A percentile compares a stretch with the other conserved stretches of the same genome.
Conservation (phyloP, 2,329 filamentous ascomycete genomes). For the Emericellopsis atlantica region DNA sequence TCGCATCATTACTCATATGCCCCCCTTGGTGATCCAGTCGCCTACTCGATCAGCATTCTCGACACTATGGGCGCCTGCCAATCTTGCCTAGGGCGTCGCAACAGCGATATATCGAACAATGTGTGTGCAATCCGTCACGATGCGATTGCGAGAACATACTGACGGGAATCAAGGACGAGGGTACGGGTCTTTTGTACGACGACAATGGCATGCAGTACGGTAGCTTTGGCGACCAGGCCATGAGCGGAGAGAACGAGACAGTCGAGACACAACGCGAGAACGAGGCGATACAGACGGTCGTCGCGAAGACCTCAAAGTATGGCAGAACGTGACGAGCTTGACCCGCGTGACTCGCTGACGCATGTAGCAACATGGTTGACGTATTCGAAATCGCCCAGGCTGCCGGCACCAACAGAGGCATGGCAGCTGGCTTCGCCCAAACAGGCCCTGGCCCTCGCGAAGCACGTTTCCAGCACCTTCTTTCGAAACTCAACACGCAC, state of each 20-base stretch:
- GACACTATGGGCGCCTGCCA: constrained; percentile 45
- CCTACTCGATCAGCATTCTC: background rate
- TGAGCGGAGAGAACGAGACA: constrained; percentile 43
- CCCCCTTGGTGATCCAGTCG: too few relatives aligned
- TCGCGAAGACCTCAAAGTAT: constrained; percentile 53
- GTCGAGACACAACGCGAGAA: constrained; percentile 51
- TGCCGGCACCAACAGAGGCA: constrained; percentile 10
- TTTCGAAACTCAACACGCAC: constrained; percentile 44
- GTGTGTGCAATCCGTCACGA: constrained; percentile 19
- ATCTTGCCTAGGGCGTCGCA: constrained; percentile 43
- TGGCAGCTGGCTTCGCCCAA: constrained; percentile 28
- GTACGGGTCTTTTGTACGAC: constrained; percentile 46
- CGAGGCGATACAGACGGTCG: constrained; percentile 51
- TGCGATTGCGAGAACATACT: constrained; percentile 3
- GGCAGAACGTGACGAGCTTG: constrained; percentile 7
- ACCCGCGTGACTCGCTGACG: constrained; percentile 2
- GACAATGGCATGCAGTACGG: constrained; percentile 49
- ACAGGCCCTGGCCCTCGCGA: constrained; percentile 42
- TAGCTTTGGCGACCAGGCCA: constrained; percentile 45
- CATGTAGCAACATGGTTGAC: constrained; percentile 51
- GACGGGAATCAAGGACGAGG: constrained; percentile 32
- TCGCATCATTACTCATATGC: too few relatives aligned
- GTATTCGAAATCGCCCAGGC: constrained; percentile 50
- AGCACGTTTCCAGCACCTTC: constrained; percentile 47
- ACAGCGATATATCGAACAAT: constrained; percentile 40